These are phyloP conservation scores for Chlamydomonas incerta DNA, from an alignment of 139 green algal genomes.

Conservation along the genomic window DNA sequence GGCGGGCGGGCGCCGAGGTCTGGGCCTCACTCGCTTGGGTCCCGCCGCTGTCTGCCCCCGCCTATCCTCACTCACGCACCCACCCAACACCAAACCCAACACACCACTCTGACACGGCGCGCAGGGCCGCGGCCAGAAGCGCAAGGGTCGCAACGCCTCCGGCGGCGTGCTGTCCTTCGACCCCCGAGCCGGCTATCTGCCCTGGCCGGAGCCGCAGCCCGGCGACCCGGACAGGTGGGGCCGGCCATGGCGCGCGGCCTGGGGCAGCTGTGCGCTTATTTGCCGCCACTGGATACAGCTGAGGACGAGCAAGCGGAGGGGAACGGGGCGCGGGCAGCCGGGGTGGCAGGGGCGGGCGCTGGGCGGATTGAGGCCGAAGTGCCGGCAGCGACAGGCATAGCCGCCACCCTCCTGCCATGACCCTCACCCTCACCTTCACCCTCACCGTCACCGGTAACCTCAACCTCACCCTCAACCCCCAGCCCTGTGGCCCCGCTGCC, in stretches of 20 bases:
- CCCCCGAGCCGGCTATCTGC: slow-evolving; percentile 61
- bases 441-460: not conserved
- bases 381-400: too few relatives aligned
- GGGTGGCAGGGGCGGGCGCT: too few relatives aligned
- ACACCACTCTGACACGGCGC: not conserved
- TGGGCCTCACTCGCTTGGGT: too few relatives aligned
- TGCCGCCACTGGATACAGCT: too few relatives aligned
- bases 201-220: slow-evolving; percentile 30
- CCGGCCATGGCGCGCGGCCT: not conserved
- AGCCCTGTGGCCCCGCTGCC: not conserved
- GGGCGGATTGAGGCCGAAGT: not conserved
- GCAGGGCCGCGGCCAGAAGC: slow-evolving; percentile 44
- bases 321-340: too few relatives aligned
- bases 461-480: not conserved
- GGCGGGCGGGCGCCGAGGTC: too few relatives aligned
- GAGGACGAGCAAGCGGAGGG: too few relatives aligned
- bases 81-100: too few relatives aligned
- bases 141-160: slow-evolving; percentile 54
- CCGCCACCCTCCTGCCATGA: not conserved
- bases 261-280: too few relatives aligned
- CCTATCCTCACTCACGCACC: too few relatives aligned
- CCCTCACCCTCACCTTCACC: not conserved
- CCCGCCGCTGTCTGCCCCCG: too few relatives aligned
- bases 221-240: slow-evolving; percentile 40
- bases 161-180: slow-evolving; percentile 60